phyloP scores from a whole-genome alignment of 768 basidiomycete genomes.

The Coprinopsis cinerea region DNA sequence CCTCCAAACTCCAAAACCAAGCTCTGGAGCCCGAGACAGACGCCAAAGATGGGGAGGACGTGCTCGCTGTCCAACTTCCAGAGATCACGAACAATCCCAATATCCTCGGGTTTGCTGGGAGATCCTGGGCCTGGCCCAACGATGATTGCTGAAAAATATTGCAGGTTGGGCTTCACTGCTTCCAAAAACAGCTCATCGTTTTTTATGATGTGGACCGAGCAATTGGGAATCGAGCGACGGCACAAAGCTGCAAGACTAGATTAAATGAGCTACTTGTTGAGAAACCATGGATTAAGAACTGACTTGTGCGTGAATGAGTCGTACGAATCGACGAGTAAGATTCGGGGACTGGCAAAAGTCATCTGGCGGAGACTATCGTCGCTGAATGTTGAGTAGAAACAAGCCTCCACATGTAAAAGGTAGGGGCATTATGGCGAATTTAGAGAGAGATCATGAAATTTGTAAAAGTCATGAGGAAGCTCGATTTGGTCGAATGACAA shows the following conservation, averaged over 20 bases:
- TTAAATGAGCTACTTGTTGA: neutral
- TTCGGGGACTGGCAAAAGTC: constrained; percentile 37
- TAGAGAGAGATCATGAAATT: neutral
- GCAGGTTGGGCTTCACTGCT: constrained; percentile 47
- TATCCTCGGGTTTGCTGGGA: constrained; percentile 52
- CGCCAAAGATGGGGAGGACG: constrained; percentile 71
- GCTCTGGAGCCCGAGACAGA: constrained; percentile 80
- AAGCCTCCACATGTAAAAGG: neutral
- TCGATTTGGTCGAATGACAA: constrained; percentile 2
- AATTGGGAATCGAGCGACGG: constrained; percentile 54
- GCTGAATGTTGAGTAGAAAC: neutral
- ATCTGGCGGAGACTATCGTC: constrained; percentile 16
- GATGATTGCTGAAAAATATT: constrained; percentile 61
- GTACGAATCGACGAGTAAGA: constrained; percentile 77
- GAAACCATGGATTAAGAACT: constrained; percentile 20
- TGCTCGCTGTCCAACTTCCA: constrained; percentile 55
- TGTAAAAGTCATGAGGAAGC: neutral
- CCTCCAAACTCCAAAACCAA: constrained; percentile 63
- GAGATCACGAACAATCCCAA: constrained; percentile 63
- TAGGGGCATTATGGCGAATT: neutral
- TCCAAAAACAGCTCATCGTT: constrained; percentile 56
- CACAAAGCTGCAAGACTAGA: constrained; percentile 68
- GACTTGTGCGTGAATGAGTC: constrained; percentile 90
- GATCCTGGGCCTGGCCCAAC: constrained; percentile 82
- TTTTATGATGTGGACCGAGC: constrained; percentile 62